These are phyloP conservation scores for Porphyra umbilicalis DNA, from an alignment of 31 red algal genomes.

Conservation along the genomic window DNA sequence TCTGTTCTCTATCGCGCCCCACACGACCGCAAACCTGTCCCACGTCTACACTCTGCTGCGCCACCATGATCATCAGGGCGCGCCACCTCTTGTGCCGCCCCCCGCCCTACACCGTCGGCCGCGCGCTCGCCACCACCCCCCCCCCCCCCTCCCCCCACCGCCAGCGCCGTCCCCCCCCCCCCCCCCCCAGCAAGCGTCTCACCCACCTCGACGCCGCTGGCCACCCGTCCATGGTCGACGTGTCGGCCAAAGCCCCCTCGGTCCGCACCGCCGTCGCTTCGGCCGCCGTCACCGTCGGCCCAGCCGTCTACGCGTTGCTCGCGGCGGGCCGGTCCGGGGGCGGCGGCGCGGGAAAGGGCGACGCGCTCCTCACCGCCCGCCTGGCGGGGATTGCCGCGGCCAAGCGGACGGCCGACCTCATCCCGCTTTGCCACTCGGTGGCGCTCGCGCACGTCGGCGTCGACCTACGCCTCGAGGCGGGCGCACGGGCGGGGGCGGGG, in stretches of 20 bases:
- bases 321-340: background rate
- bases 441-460: conserved; percentile 46
- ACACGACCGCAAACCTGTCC: no score
- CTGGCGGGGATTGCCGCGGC: conserved; percentile 88
- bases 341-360: conserved; percentile 53
- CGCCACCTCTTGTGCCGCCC: background rate
- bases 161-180: background rate
- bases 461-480: conserved; percentile 19
- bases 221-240: conserved; percentile 85
- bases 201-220: conserved; percentile 69
- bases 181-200: conserved; percentile 3
- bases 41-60: background rate
- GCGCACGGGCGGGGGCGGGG: background rate
- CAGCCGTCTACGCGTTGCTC: conserved; percentile 21
- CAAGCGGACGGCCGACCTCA: conserved; percentile 66
- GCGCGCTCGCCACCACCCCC: background rate
- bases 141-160: background rate
- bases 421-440: conserved; percentile 93
- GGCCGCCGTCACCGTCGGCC: conserved; percentile 41
- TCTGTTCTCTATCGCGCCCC: no score
- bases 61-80: background rate
- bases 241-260: conserved; percentile 40
- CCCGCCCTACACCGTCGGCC: background rate
- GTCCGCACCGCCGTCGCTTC: conserved; percentile 46
- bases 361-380: conserved; percentile 70